Percentiles rank a stretch among this genome's conserved stretches.
Conservation (phyloP, 2,329 filamentous ascomycete species). For the Talaromyces marneffei region DNA sequence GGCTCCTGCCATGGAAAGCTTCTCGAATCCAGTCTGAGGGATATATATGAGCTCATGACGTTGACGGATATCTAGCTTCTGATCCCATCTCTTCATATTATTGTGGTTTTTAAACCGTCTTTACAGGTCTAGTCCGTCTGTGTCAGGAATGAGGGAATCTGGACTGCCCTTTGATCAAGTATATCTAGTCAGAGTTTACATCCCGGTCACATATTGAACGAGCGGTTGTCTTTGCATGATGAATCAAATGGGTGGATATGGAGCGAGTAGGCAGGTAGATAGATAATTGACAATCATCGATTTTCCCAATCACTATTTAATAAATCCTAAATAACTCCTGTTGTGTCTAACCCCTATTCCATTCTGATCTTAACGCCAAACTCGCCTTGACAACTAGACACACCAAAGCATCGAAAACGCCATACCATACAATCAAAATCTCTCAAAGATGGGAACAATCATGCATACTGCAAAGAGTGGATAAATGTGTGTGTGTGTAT, state of each 20-base stretch:
- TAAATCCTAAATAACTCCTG: neutral
- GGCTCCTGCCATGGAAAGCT: neutral
- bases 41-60: neutral
- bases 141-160: neutral
- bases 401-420: neutral
- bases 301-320: neutral
- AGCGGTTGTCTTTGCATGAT: neutral
- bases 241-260: no score
- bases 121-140: no score
- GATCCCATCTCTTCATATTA: no score
- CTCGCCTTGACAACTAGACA: neutral
- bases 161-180: neutral
- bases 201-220: neutral
- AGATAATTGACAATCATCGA: neutral
- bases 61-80: no score
- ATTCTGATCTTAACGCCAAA: neutral
- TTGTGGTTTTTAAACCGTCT: no score
- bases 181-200: neutral
- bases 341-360: neutral
- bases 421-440: neutral
- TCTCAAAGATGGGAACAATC: neutral
- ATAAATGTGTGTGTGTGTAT: neutral
- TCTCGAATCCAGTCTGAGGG: neutral
- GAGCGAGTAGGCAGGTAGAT: no score
- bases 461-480: neutral